Conservation (phyloP, 106 monocot species). For the Acorus calamus region DNA sequence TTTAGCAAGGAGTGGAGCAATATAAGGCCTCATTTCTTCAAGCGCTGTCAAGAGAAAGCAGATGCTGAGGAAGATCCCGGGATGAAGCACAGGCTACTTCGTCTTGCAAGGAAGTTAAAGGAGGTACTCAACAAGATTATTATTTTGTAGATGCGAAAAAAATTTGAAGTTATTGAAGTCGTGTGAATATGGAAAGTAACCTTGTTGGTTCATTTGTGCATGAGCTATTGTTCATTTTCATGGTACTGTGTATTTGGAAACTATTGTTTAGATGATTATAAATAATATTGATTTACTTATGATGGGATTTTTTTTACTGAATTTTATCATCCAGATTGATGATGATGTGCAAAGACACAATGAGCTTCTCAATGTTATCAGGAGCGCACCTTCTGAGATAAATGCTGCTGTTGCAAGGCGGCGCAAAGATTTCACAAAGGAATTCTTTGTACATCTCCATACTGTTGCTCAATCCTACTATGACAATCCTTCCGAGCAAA, state of each 20-base stretch:
- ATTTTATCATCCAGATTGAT: slow-evolving; percentile 40
- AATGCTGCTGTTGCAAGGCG: slow-evolving; percentile 43
- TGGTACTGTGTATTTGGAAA: not conserved
- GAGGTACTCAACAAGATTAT: slow-evolving; percentile 35
- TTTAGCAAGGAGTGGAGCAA: slow-evolving; percentile 85
- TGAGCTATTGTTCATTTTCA: not conserved
- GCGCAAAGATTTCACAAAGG: slow-evolving; percentile 87
- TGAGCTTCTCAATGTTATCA: slow-evolving; percentile 56
- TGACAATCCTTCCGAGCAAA: slow-evolving; percentile 51
- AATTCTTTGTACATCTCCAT: slow-evolving; percentile 78
- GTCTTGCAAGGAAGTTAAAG: slow-evolving; percentile 82
- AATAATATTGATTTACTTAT: not conserved
- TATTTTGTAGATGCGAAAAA: too few relatives aligned
- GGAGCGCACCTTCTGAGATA: slow-evolving; percentile 33
- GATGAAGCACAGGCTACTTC: slow-evolving; percentile 78
- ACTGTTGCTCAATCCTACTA: slow-evolving; percentile 59
- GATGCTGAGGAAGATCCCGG: slow-evolving; percentile 60
- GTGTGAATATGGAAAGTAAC: too few relatives aligned
- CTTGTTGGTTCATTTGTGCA: not conserved
- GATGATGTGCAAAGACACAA: slow-evolving; percentile 76
- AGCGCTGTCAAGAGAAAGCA: slow-evolving; percentile 74
- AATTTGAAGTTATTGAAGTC: too few relatives aligned
- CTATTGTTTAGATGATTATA: too few relatives aligned
- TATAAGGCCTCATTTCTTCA: slow-evolving; percentile 72
- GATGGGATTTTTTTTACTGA: not conserved